Conservation (phyloP, 2,329 filamentous ascomycete genomes). For the Calonectria hawksworthii region DNA sequence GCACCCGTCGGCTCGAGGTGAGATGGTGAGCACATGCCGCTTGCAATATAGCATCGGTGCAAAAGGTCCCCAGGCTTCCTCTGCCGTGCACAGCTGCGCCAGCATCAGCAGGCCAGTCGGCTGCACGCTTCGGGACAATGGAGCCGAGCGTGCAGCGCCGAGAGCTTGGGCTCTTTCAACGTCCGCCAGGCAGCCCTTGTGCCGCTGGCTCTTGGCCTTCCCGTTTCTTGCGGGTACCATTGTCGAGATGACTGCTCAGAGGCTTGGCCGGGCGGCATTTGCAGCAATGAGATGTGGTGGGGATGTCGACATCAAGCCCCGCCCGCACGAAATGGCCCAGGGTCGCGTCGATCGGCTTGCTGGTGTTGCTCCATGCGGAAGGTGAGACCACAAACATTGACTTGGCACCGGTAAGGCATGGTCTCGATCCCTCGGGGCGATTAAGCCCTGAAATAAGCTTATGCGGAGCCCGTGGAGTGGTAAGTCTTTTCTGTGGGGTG, state of each 20-base stretch:
- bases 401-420: not conserved
- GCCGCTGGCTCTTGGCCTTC: constrained; percentile 14
- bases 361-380: constrained; percentile 16
- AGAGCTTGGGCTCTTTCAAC: not conserved
- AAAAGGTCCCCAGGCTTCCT: constrained; percentile 2
- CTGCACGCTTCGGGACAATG: constrained; percentile 1
- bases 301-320: constrained; percentile 31
- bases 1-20: not conserved
- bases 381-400: constrained; percentile 40
- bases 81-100: not conserved
- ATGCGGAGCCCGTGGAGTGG: constrained; percentile 11
- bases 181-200: not conserved
- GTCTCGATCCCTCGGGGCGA: not conserved
- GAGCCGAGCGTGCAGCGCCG: constrained; percentile 16
- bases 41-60: not conserved
- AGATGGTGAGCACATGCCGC: not conserved
- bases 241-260: not conserved
- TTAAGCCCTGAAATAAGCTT: constrained; percentile 20
- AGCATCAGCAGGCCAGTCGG: not conserved
- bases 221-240: not conserved
- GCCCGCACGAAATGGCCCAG: constrained; percentile 20
- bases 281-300: constrained; percentile 7
- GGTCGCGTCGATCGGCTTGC: not conserved
- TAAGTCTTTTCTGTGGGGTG: not conserved
- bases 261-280: constrained; percentile 10